Base-by-base conservation (phyloP, 345 rosid genomes). In the Arabidopsis arenosa region DNA sequence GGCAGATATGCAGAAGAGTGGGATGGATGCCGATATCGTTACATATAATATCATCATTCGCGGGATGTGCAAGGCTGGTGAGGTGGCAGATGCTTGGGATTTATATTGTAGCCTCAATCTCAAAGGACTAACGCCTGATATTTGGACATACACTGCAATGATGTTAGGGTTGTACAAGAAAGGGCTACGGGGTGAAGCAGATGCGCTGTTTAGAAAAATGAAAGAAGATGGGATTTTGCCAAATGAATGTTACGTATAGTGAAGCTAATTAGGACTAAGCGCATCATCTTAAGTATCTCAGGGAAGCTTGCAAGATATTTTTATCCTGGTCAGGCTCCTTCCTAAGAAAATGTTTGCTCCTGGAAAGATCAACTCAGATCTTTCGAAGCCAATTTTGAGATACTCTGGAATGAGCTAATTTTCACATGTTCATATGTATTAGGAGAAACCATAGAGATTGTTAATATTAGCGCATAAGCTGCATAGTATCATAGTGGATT, bases 31-130 rank as follows among this genome's bases (percentile, higher is more conserved):
- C 4, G 62, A 79, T 79, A 75, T 79, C 6, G 51, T 76, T 67
- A 78, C 78, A 44, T 85, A 65, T 55, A 83, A 75, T 41, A 78
- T 67, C 61, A 73, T 79, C 59, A 70, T 79, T 9, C 52, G 77
- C 7, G 80, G 76, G 51, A 75, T 79, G 70, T 79, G 82, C 60
- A 85, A 79, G 61, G 77, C 56, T 52, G 62, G 70, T 64, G 60
- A 77, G 55, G 70, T 70, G 56, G 73, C 64, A 56, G 78, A 79
- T 63, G 83, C 81, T 73, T 71, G 76, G 63, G 63, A 63, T 68
- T 56, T 81, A 72, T 74, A 43, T 10, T 33, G 65, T 64, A 64
- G 64, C 57, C 71, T 74, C 21, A n/a, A 56, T 17, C 39, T 5
- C 5, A 64, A 55, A 45, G 72, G 77, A 64, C 65, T 74, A 55